phyloP scores from a whole-genome alignment of 163 green algal species.

The Scenedesmus sp. region DNA sequence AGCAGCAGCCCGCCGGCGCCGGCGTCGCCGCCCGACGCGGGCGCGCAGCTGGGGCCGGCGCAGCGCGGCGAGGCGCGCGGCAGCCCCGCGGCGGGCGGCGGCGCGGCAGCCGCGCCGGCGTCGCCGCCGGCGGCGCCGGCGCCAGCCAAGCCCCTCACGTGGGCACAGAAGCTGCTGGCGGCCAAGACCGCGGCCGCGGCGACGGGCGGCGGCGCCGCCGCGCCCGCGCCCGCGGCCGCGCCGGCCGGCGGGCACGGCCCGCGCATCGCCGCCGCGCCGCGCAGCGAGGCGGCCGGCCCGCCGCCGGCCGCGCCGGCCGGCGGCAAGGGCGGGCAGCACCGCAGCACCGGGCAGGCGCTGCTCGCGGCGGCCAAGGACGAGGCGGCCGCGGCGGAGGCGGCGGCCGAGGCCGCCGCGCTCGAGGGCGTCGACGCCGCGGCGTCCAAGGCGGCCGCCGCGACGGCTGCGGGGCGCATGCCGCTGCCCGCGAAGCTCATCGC shows the following conservation, averaged over 20 bases:
- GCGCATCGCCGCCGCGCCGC: constrained; percentile 12
- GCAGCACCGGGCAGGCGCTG: constrained; percentile 24
- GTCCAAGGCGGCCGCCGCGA: constrained; percentile 21
- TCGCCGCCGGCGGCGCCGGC: neutral
- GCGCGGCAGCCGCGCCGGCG: constrained; percentile 12
- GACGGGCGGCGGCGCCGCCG: neutral
- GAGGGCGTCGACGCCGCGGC: constrained; percentile 3
- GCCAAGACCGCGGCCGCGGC: neutral
- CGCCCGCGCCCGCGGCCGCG: neutral
- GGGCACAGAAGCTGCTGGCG: constrained; percentile 40
- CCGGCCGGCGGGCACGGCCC: neutral
- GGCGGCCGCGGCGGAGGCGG: neutral
- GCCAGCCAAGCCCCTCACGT: constrained; percentile 32
- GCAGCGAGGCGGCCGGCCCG: neutral
- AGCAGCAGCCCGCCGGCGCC: constrained; percentile 12
- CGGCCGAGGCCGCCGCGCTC: constrained; percentile 15
- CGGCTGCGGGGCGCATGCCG: constrained; percentile 29
- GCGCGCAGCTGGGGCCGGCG: neutral
- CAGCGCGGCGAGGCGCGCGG: neutral
- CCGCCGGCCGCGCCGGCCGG: neutral
- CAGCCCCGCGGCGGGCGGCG: neutral
- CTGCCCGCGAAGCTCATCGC: constrained; percentile 38
- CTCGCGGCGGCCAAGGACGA: constrained; percentile 26
- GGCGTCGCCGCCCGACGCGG: neutral
- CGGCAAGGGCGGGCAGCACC: neutral